Evolutionary conservation across 805 yeast species (phyloP), one percentile per base, ranked within the genome.

Genomic region (Zygoascus tannicola): DNA sequence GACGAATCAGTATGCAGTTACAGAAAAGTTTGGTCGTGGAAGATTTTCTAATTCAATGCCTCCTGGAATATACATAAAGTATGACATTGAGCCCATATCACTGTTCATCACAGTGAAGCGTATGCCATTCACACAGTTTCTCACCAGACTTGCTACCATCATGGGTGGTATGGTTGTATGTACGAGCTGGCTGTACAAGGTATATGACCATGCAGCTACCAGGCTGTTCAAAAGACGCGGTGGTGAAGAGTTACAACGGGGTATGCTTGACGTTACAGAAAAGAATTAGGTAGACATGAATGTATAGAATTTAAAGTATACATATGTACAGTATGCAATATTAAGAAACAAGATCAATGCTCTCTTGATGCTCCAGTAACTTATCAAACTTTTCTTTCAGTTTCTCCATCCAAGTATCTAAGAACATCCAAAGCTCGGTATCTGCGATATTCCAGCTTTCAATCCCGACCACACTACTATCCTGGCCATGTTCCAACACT

Each of bases 1-100:
- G 46, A 88, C 97, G 1, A 80, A 82, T 59, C 97, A 88, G 63
- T 92, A 85, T 62, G 79, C 97, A 62, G 52, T 50, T 18, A 48
- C 50, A 4, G 57, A 50, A 39, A 48, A 47, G 47, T 36, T 48
- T 41, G 48, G 48, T 38, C 7, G 30, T 7, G 10, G 10, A 8
- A 26, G 7, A 8, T 20, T 22, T 51, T 43, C 47, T 57, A 56
- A 48, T 50, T 49, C 15, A 50, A 52, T 73, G 4, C 94, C 97
- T 3, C 40, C 40, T 5, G 97, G 96, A 0, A 78, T 90, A 21
- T 83, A 74, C 56, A 76, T 92, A 66, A 76, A 74, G 44, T 90
- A 88, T 60, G 86, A 86, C 52, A 86, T 92, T 59, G 97, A 92
- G 56, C 90, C 97, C 3, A 75, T 92, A 35, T 74, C 79, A 38